These are phyloP conservation scores for Urochloa ruziziensis DNA, from an alignment of 176 grass and related monocot species.

Conservation along the genomic window DNA sequence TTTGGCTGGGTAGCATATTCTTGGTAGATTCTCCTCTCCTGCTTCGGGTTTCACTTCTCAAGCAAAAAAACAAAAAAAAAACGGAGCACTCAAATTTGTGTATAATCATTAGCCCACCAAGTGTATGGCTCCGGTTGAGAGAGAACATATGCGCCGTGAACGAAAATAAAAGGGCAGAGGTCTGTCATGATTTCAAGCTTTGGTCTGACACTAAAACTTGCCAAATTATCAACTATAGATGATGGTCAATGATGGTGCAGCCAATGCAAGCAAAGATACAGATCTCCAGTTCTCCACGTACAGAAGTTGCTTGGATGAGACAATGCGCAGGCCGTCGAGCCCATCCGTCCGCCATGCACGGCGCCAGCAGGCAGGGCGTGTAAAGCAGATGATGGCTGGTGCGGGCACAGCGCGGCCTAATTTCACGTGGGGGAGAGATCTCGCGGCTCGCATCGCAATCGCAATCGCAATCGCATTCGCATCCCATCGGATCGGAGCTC, in stretches of 20 bases:
- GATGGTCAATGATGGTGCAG: neutral
- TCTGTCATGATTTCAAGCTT: neutral
- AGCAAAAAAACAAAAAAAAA: no score
- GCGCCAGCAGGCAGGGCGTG: neutral
- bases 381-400: no score
- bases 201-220: neutral
- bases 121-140: constrained; percentile 32
- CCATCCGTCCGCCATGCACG: neutral
- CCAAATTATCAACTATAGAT: neutral
- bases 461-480: no score
- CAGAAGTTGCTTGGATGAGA: neutral
- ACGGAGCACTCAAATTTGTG: neutral
- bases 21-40: constrained; percentile 12
- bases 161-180: neutral
- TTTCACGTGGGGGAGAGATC: neutral
- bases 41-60: neutral
- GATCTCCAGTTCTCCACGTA: no score
- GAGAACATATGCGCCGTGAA: constrained; percentile 36
- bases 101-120: constrained; percentile 25
- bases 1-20: neutral
- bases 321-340: no score
- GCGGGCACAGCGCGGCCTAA: neutral
- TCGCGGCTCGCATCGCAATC: no score
- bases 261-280: neutral
- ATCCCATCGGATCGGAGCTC: no score